phyloP scores from a whole-genome alignment of 2,329 filamentous ascomycete species.

The Orbilia blumenaviensis region DNA sequence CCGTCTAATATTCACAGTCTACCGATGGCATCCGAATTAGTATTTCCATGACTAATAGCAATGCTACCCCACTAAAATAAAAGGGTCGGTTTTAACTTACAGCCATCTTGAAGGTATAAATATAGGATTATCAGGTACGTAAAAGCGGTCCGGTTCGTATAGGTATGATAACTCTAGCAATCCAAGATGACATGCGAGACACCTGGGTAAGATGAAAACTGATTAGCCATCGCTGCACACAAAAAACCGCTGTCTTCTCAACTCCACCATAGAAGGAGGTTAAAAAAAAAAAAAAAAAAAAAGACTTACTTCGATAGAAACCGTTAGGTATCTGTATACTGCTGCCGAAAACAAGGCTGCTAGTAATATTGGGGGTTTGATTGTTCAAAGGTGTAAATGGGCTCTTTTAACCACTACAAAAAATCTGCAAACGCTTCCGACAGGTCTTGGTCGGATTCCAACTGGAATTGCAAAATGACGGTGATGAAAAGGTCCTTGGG shows the following conservation, averaged over 20 bases:
- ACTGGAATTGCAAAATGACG: conserved; percentile 55
- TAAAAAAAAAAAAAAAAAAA: background rate
- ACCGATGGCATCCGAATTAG: background rate
- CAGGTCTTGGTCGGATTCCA: conserved; percentile 54
- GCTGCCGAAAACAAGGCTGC: conserved; percentile 34
- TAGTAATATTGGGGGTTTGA: background rate
- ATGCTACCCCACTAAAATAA: background rate
- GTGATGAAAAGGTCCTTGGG: conserved; percentile 54
- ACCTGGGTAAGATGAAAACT: conserved; percentile 16
- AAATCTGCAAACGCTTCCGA: conserved; percentile 54
- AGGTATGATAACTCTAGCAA: conserved; percentile 35
- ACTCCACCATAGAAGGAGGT: background rate
- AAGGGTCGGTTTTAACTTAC: conserved; percentile 15
- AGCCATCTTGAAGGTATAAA: conserved; percentile 49
- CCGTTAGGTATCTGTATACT: conserved; percentile 23
- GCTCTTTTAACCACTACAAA: conserved; percentile 53
- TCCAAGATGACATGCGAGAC: conserved; percentile 53
- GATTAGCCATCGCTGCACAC: background rate
- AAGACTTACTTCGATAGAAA: conserved; percentile 39
- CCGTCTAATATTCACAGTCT: conserved; percentile 93
- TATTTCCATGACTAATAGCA: conserved; percentile 3
- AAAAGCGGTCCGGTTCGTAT: conserved; percentile 50
- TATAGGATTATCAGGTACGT: conserved; percentile 44
- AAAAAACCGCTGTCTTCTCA: background rate
- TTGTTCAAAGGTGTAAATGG: conserved; percentile 28